phyloP scores from a whole-genome alignment of 176 grass and related monocot genomes.

The Paspalum vaginatum region DNA sequence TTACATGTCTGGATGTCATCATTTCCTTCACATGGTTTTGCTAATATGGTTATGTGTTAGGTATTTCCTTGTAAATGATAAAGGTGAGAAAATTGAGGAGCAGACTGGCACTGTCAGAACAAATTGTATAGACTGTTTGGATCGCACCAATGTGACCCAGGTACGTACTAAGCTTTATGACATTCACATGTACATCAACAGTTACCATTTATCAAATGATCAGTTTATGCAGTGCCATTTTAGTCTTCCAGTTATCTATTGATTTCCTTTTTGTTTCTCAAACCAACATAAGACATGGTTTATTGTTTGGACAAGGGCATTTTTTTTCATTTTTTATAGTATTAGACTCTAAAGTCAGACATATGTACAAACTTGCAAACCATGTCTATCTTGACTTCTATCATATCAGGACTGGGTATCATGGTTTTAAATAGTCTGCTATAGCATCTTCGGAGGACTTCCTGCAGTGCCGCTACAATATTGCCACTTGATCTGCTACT shows the following conservation, averaged over 20 bases:
- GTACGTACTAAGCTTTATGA: slow-evolving; percentile 50
- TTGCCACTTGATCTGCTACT: too few relatives aligned
- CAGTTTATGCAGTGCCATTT: background rate
- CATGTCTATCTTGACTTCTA: background rate
- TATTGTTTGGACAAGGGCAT: slow-evolving; percentile 18
- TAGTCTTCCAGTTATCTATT: background rate
- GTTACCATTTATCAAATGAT: background rate
- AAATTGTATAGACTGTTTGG: slow-evolving; percentile 96
- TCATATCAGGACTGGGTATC: too few relatives aligned
- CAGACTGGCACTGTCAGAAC: slow-evolving; percentile 89
- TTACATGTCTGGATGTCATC: background rate
- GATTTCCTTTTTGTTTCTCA: slow-evolving; percentile 6
- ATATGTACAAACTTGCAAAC: background rate
- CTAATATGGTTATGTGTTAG: slow-evolving; percentile 54
- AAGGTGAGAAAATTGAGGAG: slow-evolving; percentile 69
- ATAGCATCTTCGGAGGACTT: too few relatives aligned
- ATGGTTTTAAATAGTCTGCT: too few relatives aligned
- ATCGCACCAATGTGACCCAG: slow-evolving; percentile 99
- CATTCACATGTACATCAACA: slow-evolving; percentile 1
- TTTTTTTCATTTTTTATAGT: background rate
- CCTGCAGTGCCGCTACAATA: too few relatives aligned
- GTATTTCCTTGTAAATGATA: slow-evolving; percentile 81
- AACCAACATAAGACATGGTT: background rate
- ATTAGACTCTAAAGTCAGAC: background rate
- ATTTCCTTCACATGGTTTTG: slow-evolving; percentile 30